Evolutionary conservation across 2,329 filamentous ascomycete species (phyloP).

Genomic region (Penicillium sp.): DNA sequence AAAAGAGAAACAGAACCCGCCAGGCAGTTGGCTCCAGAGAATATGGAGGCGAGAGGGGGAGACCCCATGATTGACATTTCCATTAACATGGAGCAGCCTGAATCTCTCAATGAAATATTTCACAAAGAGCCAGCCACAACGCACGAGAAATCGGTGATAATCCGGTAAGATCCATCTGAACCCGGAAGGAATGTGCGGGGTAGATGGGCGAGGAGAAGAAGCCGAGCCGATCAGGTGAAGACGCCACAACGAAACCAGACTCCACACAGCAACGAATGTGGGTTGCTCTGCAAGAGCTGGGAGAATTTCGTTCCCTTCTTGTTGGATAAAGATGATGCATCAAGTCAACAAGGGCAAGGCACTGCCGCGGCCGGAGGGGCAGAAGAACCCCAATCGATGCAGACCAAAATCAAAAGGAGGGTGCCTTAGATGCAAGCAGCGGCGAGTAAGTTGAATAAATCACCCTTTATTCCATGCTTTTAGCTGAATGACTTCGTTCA

Average conservation of each 20-base stretch:
- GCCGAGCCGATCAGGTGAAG: conserved; percentile 17
- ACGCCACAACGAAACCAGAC: conserved; percentile 3
- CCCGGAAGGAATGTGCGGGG: conserved; percentile 7
- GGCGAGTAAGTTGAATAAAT: conserved; percentile 26
- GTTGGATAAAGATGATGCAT: not conserved
- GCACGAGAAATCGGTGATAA: not conserved
- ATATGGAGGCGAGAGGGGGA: not conserved
- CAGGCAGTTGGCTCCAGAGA: not conserved
- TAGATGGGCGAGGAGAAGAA: conserved; percentile 10
- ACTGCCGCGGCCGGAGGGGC: conserved; percentile 13
- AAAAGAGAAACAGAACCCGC: conserved; percentile 6
- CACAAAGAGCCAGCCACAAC: not conserved
- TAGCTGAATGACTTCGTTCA: not conserved
- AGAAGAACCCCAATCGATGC: conserved; percentile 26
- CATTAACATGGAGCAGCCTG: not conserved
- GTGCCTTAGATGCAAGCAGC: conserved; percentile 26
- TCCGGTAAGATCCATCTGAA: not conserved
- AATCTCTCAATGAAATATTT: not conserved
- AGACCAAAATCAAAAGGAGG: conserved; percentile 26
- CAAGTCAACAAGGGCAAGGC: not conserved
- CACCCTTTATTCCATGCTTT: conserved; percentile 4
- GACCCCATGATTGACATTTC: not conserved
- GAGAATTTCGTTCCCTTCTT: not conserved
- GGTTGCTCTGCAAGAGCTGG: not conserved
- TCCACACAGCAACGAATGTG: not conserved